A percentile compares a stretch with the other conserved stretches of the same genome.
phyloP scores from a whole-genome alignment of 2,329 filamentous ascomycete genomes.

The Daldinia eschscholtzii region DNA sequence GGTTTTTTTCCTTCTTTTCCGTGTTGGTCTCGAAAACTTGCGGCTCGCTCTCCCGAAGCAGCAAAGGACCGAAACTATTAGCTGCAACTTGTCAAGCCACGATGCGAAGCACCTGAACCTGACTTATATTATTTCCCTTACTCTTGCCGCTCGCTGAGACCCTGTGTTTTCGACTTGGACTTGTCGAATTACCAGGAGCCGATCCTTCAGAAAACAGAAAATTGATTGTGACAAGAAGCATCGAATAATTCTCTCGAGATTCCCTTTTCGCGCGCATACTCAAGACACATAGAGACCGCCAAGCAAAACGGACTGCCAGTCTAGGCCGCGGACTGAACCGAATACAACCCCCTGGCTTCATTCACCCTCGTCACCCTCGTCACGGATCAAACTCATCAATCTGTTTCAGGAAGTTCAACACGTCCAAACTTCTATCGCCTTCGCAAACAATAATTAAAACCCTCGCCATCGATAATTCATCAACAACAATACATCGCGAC shows the following conservation, averaged over 20 bases:
- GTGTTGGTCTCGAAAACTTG: constrained; percentile 2
- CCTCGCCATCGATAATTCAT: constrained; percentile 26
- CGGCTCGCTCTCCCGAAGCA: constrained; percentile 2
- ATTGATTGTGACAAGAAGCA: constrained; percentile 23
- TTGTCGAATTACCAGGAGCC: constrained; percentile 8
- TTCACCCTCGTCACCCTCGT: constrained; percentile 45
- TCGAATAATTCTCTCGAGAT: constrained; percentile 12
- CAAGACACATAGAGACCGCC: constrained; percentile 28
- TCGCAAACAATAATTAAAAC: constrained; percentile 29
- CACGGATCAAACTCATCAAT: constrained; percentile 54
- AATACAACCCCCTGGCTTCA: constrained; percentile 47
- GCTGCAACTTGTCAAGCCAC: constrained; percentile 17
- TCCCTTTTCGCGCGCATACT: constrained; percentile 22
- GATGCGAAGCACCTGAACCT: constrained; percentile 24
- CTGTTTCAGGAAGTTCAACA: constrained; percentile 54
- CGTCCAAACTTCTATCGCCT: constrained; percentile 42
- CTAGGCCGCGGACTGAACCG: constrained; percentile 33
- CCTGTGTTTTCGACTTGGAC: constrained; percentile 13
- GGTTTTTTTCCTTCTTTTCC: constrained; percentile 9
- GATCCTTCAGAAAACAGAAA: constrained; percentile 17
- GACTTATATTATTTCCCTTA: constrained; percentile 5
- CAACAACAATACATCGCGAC: constrained; percentile 21
- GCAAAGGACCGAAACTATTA: constrained; percentile 23
- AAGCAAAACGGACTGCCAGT: constrained; percentile 28
- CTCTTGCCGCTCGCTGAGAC: constrained; percentile 34